phyloP scores from a whole-genome alignment of 768 basidiomycete species.

The Sarcodon aspratus region DNA sequence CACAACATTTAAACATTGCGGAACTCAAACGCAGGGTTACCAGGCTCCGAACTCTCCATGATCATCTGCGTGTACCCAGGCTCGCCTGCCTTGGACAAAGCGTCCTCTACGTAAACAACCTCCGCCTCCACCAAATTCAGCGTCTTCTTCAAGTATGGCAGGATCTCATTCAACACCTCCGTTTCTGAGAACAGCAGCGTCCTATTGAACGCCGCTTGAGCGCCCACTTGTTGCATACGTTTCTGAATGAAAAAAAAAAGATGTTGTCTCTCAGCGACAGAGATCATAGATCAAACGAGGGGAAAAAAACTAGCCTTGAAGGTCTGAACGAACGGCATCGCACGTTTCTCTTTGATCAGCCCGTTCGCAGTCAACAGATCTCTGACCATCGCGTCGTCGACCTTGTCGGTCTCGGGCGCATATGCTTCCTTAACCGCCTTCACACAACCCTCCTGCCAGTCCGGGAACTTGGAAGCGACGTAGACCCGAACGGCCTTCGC shows the following conservation, averaged over 20 bases:
- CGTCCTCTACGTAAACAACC: conserved; percentile 60
- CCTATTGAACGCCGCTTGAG: conserved; percentile 71
- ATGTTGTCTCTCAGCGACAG: neutral
- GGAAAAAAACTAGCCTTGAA: conserved; percentile 62
- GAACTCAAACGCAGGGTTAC: conserved; percentile 78
- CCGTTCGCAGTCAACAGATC: conserved; percentile 56
- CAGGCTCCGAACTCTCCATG: conserved; percentile 83
- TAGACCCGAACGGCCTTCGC: conserved; percentile 83
- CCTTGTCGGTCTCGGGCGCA: conserved; percentile 38
- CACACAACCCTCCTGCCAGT: conserved; percentile 86
- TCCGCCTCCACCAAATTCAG: conserved; percentile 62
- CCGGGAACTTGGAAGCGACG: conserved; percentile 83
- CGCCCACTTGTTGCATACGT: conserved; percentile 70
- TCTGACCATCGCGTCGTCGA: conserved; percentile 78
- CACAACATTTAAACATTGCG: conserved; percentile 44
- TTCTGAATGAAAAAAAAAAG: conserved; percentile 34
- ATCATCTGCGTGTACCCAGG: conserved; percentile 55
- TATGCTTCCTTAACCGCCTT: conserved; percentile 64
- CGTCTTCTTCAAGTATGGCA: conserved; percentile 75
- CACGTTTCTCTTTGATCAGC: conserved; percentile 89
- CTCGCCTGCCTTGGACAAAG: conserved; percentile 36
- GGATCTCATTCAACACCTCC: conserved; percentile 54
- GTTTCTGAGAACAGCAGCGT: conserved; percentile 76
- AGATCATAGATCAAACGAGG: conserved; percentile 1
- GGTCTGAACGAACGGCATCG: conserved; percentile 88